Base-by-base conservation (phyloP, 805 yeast species). In the Cephaloascus fragrans region DNA sequence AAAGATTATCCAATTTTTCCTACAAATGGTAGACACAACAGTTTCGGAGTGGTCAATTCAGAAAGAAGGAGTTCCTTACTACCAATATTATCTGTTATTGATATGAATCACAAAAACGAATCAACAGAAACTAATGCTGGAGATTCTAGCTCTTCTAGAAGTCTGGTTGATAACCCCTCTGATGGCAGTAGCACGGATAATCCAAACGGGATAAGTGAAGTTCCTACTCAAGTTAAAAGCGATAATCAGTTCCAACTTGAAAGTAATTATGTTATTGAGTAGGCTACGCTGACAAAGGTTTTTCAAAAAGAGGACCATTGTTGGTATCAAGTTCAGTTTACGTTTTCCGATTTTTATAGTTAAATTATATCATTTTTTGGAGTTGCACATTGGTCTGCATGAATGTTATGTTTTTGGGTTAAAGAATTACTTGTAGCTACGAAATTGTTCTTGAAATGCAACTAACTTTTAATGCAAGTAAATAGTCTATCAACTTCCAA, bases 161-260 rank as follows among this genome's bases (percentile, higher is more conserved):
- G 28, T 23, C 12, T 23, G 28, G 28, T 23, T 23, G 12, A 23
- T 23, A n/a, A n/a, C n/a, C n/a, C n/a, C n/a, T 23, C 6, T 23
- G 28, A 23, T 23, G 28, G 28, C 28, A 12, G 12, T 6, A 23
- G 28, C 12, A 8, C 12, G 28, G 28, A 6, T 6, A 23, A 12
- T 23, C 6, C 28, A n/a, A n/a, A n/a, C 12, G 42, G 36, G 28
- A 29, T 40, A 3, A 19, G 15, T 3, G 34, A 28, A 9, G 29
- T 38, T 15, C 20, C 35, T 6, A 36, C 37, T 29, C 26, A 19
- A 8, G n/a, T 41, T 9, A 41, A 39, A 14, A 19, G 26, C 3
- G 8, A n/a, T 26, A 41, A 41, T 19, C 39, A 36, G 34, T 10
- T 6, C 18, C 37, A 28, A 32, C 16, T 26, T 37, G 32, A 18